Base-by-base conservation (phyloP, 2,329 filamentous ascomycete genomes). In the Thelonectria blattea region DNA sequence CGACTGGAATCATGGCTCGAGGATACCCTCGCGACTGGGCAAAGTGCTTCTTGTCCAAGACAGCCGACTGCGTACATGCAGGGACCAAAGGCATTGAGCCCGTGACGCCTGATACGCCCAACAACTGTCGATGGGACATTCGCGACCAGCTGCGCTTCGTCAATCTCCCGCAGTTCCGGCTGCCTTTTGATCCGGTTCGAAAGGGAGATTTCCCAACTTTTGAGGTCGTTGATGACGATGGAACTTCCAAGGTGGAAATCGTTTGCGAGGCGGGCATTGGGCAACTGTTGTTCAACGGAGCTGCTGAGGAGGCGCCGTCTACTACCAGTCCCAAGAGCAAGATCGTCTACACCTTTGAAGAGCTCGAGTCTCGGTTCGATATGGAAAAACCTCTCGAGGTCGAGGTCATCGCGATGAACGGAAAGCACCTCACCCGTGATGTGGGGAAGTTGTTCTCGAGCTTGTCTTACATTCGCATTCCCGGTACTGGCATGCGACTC, bases 71-170 rank as follows among this genome's bases (percentile, higher is more conserved):
- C 24, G 76, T 85, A 8, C 52, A 60, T 0, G 32, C 52, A 0
- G 43, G 56, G 1, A 17, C 55, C 12, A 52, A 64, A 0, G 68
- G 65, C 2, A 48, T 68, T 2, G 52, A 53, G 4, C 62, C 65
- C 4, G 65, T 69, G 18, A 63, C 65, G 14, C 58, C 56, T 1
- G 53, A 79, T 62, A 64, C 68, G 65, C 11, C 79, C 83, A 66
- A 91, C 65, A 86, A 90, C 70, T 90, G 87, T 67, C 77, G 75
- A 30, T 92, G 89, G 89, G 88, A 91, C 72, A 78, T 89, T 56
- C 78, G 89, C 15, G 89, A 91, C 72, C 81, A 82, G 37, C 78
- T 92, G 34, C 85, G 87, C 24, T 91, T 92, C 75, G 82, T 85
- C 54, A 85, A 85, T 65, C 86, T 91, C 65, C 84, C 87, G 18